phyloP scores from a whole-genome alignment of 371 early-diverging fungal genomes.

The Syncephalastrum sp. region DNA sequence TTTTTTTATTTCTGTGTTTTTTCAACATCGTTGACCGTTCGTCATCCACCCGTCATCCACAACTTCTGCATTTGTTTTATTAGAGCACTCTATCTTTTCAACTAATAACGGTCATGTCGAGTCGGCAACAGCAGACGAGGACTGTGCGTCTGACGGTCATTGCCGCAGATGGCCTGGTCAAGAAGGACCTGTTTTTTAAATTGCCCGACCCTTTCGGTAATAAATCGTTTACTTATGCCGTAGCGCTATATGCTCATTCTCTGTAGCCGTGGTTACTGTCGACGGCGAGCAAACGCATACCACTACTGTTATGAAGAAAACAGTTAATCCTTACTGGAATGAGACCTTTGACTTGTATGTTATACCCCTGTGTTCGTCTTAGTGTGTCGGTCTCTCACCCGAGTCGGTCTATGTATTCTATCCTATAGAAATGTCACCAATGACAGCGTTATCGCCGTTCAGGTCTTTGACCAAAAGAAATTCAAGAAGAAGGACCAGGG shows the following conservation, averaged over 20 bases:
- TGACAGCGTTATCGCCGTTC: conserved; percentile 83
- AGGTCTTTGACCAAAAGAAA: conserved; percentile 96
- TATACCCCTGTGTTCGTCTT: not conserved
- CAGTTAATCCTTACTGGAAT: conserved; percentile 83
- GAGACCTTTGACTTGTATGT: conserved; percentile 70
- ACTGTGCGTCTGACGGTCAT: conserved; percentile 66
- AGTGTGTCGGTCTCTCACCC: too few relatives aligned
- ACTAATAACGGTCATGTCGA: too few relatives aligned
- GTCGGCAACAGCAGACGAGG: conserved; percentile 18
- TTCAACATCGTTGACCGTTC: too few relatives aligned
- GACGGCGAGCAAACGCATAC: conserved; percentile 84
- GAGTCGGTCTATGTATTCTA: conserved; percentile 1
- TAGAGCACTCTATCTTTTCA: too few relatives aligned
- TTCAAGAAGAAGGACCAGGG: conserved; percentile 95
- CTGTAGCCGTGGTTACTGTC: conserved; percentile 82
- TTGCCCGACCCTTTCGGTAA: conserved; percentile 66
- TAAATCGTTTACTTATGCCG: conserved; percentile 10
- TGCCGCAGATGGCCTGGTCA: conserved; percentile 89
- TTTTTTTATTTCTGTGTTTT: too few relatives aligned
- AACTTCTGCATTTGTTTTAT: too few relatives aligned
- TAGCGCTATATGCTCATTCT: conserved; percentile 57
- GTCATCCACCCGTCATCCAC: too few relatives aligned
- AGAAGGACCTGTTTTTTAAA: conserved; percentile 82
- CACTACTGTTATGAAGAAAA: conserved; percentile 73
- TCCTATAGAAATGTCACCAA: conserved; percentile 63